A percentile compares a stretch with the other conserved stretches of the same genome.
Evolutionary conservation across 306 rosid species (phyloP).

Genomic region (Fragaria nilgerrensis): DNA sequence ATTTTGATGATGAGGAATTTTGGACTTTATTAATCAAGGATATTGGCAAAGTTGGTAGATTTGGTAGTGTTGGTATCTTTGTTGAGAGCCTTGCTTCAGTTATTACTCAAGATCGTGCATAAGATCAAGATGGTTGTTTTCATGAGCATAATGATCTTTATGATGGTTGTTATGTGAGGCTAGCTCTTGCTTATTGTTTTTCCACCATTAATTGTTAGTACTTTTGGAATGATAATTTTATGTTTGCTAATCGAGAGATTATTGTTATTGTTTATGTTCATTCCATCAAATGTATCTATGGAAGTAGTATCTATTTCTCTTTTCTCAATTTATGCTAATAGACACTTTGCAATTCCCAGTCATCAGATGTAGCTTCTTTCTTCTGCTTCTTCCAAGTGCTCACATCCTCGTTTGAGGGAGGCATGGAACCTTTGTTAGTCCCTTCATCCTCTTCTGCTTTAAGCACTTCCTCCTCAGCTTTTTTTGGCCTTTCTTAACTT

Average conservation of each 20-base stretch:
- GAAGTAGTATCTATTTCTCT: neutral
- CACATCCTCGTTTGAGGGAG: neutral
- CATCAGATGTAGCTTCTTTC: neutral
- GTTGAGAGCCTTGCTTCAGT: neutral
- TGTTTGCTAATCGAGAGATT: no score
- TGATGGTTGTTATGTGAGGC: no score
- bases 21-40: neutral
- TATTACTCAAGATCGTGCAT: neutral
- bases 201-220: no score
- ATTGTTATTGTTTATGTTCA: no score
- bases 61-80: neutral
- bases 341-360: neutral
- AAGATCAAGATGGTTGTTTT: no score
- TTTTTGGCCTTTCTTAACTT: neutral
- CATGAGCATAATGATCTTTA: no score
- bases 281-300: no score
- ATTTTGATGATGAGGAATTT: neutral
- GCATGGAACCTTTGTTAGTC: neutral
- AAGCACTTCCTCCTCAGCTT: neutral
- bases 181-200: no score
- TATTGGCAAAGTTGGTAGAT: neutral
- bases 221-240: no score
- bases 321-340: neutral
- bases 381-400: neutral
- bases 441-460: neutral